Base-by-base conservation (phyloP, 1,139 yeast species). In the Candida tropicalis region DNA sequence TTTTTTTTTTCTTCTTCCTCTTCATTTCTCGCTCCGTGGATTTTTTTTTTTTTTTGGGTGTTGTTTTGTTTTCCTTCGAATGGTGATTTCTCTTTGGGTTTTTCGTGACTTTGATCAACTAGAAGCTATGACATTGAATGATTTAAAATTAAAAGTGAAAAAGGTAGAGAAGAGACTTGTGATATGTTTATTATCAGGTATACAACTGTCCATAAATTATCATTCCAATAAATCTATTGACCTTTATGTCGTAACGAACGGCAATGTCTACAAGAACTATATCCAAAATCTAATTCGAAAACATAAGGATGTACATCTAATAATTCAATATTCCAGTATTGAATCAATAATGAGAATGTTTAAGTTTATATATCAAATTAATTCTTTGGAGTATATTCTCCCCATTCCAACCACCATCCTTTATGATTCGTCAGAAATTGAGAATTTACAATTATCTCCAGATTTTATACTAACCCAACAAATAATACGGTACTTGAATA, bases 401-500 rank as follows among this genome's bases (percentile, higher is more conserved):
- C 6, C 53, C 56, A 2, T 54, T 25, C 52, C 56, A 9, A 40
- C 59, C 20, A 43, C 47, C 3, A 42, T 62, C 4, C 32, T 60
- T 11, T 39, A 63, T 18, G 59, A 63, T 36, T 41, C 62, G 3
- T 29, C 33, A 2, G 24, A 39, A 15, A 38, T 59, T 7, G 54
- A 50, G 5, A 47, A 46, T 12, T 61, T 58, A 34, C 57, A 55
- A 33, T 49, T 66, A 16, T 45, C 62, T 0, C 52, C 59, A 4
- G 47, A 48, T 10, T 53, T 56, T 24, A 56, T 66, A 10, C 51
- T 51, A 23, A 54, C 72, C 2, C 89, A 85, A 54, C 87, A 84
- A 52, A 54, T 69, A 35, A 50, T 82, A 24, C 68, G 95, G 31
- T 60, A 73, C 8, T 47, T 81, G 0, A 67, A 79, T 10, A 55